These are phyloP conservation scores for Aquilaria sinensis DNA, from an alignment of 345 rosid species.

Conservation along the genomic window DNA sequence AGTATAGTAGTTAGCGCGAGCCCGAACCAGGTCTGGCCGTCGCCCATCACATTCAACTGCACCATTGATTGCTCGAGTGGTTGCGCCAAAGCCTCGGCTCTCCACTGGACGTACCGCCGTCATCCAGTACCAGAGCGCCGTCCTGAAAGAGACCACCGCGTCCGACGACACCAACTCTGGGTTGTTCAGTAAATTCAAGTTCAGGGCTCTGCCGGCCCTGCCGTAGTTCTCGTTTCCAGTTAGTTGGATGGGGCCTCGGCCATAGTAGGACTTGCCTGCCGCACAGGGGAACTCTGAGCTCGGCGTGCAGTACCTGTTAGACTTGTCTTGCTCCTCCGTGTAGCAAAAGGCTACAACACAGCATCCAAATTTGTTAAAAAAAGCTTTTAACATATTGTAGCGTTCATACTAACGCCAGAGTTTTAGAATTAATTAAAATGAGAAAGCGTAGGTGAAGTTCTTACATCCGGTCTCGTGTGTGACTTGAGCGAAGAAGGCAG, in stretches of 20 bases:
- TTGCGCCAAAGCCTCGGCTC: slow-evolving; percentile 44
- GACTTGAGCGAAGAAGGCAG: slow-evolving; percentile 75
- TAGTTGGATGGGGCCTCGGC: slow-evolving; percentile 49
- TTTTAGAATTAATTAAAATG: not conserved
- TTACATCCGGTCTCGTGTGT: slow-evolving; percentile 88
- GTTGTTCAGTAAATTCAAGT: slow-evolving; percentile 12
- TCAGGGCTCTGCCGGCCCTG: slow-evolving; percentile 26
- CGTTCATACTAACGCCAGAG: not conserved
- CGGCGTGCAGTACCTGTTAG: slow-evolving; percentile 33
- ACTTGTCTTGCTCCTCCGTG: slow-evolving; percentile 51
- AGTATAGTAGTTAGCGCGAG: slow-evolving; percentile 29
- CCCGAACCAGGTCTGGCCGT: slow-evolving; percentile 20
- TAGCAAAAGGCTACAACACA: slow-evolving; percentile 52
- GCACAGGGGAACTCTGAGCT: slow-evolving; percentile 51
- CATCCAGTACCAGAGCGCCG: slow-evolving; percentile 51
- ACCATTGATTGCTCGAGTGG: slow-evolving; percentile 42
- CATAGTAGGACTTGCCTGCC: slow-evolving; percentile 33
- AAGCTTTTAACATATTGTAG: not conserved
- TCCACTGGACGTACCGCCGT: slow-evolving; percentile 24
- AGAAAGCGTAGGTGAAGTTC: not conserved
- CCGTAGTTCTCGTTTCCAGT: slow-evolving; percentile 51
- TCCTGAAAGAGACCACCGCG: slow-evolving; percentile 29
- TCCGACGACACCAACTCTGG: slow-evolving; percentile 40
- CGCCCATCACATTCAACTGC: slow-evolving; percentile 34
- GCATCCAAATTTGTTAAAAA: not conserved